Base-by-base conservation (phyloP, 768 basidiomycete genomes). In the Tylopilus vinaceipallidus region DNA sequence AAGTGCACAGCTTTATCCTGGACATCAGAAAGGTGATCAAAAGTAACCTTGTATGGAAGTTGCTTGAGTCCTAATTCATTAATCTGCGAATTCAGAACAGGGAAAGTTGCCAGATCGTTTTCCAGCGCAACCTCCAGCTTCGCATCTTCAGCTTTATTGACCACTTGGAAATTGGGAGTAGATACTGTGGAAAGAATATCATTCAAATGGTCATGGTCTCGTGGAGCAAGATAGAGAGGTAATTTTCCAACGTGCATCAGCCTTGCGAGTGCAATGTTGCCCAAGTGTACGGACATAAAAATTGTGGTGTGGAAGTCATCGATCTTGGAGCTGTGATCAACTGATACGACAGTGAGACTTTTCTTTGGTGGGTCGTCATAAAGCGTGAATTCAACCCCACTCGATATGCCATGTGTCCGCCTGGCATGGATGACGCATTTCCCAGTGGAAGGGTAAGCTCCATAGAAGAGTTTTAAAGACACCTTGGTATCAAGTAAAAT, bases 331-430 rank as follows among this genome's bases (percentile, higher is more conserved):
- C 12, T 6, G 27, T 29, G 27, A 29, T 29, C 27, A 6, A 29
- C 27, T 12, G 27, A 29, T 29, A 29, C 27, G 16, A 45, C 26
- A 3, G 22, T 17, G 16, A 40, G 8, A 7, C 22, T 22, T 24
- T 37, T 17, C 4, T 20, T 24, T n/a, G 17, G 30, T n/a, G 10
- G 22, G 12, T 9, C 29, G 23, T 17, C 22, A 41, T 58, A 66
- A 6, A 68, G 34, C n/a, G 53, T 54, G 26, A 69, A 54, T 14
- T 56, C 45, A 2, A 44, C 51, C 8, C 53, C 58, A 9, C 3
- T 20, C 0, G 50, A 42, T 24, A 68, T 38, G 1, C 67, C 69
- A 27, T 70, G 63, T 3, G 57, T 57, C 14, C 49, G 30, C 5
- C 67, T 67, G 2, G 62, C 64, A 10, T 29, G 27, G 12, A 29